Evolutionary conservation across 2,329 filamentous ascomycete species (phyloP).

Genomic region (Alternaria triticina): DNA sequence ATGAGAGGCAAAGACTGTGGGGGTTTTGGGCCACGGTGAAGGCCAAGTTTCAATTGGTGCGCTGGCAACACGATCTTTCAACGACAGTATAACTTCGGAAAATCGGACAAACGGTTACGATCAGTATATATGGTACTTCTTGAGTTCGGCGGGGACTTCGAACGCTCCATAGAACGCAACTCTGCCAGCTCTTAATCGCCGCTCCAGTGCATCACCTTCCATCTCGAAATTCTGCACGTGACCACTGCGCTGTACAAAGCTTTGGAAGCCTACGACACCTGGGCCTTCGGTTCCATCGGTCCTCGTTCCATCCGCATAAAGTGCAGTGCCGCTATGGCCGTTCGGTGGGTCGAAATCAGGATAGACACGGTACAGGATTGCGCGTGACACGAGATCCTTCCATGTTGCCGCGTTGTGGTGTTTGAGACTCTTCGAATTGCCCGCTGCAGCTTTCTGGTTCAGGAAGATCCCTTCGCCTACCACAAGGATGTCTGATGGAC

Average conservation of each 20-base stretch:
- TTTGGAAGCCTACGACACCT: neutral
- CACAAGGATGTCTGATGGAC: neutral
- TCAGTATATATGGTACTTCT: too few species aligned
- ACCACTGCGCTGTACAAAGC: neutral
- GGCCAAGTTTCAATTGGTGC: accelerated
- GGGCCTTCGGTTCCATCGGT: neutral
- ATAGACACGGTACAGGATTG: neutral
- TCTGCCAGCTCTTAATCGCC: accelerated
- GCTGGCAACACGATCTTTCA: neutral
- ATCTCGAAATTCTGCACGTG: neutral
- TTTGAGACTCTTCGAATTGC: neutral
- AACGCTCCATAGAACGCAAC: neutral
- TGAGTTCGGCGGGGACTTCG: neutral
- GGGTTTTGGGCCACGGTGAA: neutral
- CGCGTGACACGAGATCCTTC: neutral
- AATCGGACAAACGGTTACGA: too few species aligned
- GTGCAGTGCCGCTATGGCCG: neutral
- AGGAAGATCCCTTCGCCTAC: neutral
- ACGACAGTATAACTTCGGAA: neutral
- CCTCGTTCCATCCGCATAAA: neutral
- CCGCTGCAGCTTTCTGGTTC: neutral
- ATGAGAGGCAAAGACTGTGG: neutral
- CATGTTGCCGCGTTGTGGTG: accelerated
- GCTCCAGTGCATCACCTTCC: neutral
- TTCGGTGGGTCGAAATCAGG: neutral